phyloP scores from a whole-genome alignment of 345 rosid genomes.

The Eucalyptus coolabah region DNA sequence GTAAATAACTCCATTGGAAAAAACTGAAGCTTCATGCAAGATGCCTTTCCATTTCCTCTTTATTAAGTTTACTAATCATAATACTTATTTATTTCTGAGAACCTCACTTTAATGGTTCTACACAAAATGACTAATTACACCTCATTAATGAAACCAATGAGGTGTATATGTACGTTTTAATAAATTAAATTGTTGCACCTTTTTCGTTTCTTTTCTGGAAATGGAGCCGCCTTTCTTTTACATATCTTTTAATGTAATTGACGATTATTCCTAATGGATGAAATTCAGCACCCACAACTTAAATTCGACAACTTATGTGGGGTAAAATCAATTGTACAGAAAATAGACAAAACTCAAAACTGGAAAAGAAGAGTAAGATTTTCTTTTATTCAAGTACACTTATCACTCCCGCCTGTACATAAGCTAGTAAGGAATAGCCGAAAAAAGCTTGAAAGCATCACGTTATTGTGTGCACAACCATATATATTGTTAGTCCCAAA shows the following conservation, averaged over 20 bases:
- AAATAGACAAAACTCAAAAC: neutral
- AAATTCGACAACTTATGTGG: rapidly evolving
- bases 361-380: neutral
- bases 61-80: neutral
- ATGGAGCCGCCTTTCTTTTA: too few relatives aligned
- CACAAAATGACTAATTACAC: neutral
- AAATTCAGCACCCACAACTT: neutral
- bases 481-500: too few relatives aligned
- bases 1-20: rapidly evolving
- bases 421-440: neutral
- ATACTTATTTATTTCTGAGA: neutral
- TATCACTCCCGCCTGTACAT: neutral
- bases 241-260: rapidly evolving
- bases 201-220: neutral
- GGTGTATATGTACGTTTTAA: neutral
- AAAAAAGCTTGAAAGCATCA: too few relatives aligned
- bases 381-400: neutral
- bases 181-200: neutral
- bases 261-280: neutral
- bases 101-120: neutral
- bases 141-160: rapidly evolving
- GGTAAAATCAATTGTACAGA: neutral
- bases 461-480: rapidly evolving
- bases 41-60: neutral
- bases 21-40: rapidly evolving